These are phyloP conservation scores for Kwoniella botswanensis DNA, from an alignment of 768 basidiomycete genomes.

Conservation along the genomic window DNA sequence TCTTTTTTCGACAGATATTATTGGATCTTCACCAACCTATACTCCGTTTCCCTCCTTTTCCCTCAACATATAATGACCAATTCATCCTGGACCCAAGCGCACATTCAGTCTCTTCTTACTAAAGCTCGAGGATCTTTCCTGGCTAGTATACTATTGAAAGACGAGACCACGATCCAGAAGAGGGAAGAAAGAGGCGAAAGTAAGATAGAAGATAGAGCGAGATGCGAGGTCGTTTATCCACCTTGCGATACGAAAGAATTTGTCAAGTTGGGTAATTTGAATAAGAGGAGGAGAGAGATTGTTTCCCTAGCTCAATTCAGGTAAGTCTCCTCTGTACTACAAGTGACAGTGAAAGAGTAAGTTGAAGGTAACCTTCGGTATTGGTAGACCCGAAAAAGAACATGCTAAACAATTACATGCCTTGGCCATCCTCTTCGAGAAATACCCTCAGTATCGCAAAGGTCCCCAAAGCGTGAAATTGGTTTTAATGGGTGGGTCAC, in stretches of 20 bases:
- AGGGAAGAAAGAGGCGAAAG: conserved; percentile 25
- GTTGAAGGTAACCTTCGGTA: background rate
- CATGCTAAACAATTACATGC: conserved; percentile 78
- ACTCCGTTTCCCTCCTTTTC: conserved; percentile 72
- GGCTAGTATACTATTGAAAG: conserved; percentile 41
- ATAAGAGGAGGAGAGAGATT: conserved; percentile 66
- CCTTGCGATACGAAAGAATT: conserved; percentile 87
- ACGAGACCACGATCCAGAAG: conserved; percentile 28
- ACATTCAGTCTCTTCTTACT: conserved; percentile 74
- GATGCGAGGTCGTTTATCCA: conserved; percentile 73
- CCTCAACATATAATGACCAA: conserved; percentile 80
- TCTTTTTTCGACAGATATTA: conserved; percentile 71
- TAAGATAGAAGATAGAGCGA: conserved; percentile 19
- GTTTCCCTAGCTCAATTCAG: conserved; percentile 92
- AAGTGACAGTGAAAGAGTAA: background rate
- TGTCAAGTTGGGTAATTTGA: conserved; percentile 52
- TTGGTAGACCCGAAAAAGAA: conserved; percentile 81
- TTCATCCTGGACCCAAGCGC: conserved; percentile 90
- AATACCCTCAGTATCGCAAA: conserved; percentile 66
- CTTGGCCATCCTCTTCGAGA: conserved; percentile 66
- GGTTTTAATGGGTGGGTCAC: conserved; percentile 79
- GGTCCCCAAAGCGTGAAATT: conserved; percentile 63
- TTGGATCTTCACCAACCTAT: conserved; percentile 80
- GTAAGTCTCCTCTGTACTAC: conserved; percentile 53
- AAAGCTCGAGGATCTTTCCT: conserved; percentile 29